Conservation (phyloP, 2,329 filamentous ascomycete genomes). For the Periconia macrospinosa region DNA sequence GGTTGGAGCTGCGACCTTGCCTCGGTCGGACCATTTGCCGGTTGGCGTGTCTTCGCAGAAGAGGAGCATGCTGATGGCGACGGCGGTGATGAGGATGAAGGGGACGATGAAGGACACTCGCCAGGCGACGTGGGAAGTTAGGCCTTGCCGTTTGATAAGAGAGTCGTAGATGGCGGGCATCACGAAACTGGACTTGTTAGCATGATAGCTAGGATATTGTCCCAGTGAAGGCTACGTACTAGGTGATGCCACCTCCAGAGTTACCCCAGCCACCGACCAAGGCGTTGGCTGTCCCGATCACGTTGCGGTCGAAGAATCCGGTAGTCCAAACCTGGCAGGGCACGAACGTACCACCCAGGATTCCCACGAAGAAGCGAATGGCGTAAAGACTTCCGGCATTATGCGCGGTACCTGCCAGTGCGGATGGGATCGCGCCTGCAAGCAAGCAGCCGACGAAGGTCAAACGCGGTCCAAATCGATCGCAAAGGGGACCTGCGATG, state of each 20-base stretch:
- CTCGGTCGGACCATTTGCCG: constrained; percentile 77
- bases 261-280: constrained; percentile 85
- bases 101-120: constrained; percentile 83
- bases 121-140: constrained; percentile 74
- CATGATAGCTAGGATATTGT: neutral
- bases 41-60: constrained; percentile 81
- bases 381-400: constrained; percentile 68
- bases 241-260: constrained; percentile 85
- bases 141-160: constrained; percentile 60
- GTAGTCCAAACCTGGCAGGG: constrained; percentile 93
- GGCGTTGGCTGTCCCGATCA: constrained; percentile 86
- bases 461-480: constrained; percentile 76
- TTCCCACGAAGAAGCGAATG: constrained; percentile 78
- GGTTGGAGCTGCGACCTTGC: constrained; percentile 59
- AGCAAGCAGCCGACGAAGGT: constrained; percentile 81
- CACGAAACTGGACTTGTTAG: constrained; percentile 60
- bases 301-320: constrained; percentile 89
- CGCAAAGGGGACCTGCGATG: constrained; percentile 80
- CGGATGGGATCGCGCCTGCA: constrained; percentile 76
- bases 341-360: constrained; percentile 77
- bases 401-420: constrained; percentile 75
- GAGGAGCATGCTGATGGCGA: constrained; percentile 69
- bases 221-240: constrained; percentile 43
- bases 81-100: constrained; percentile 70
- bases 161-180: constrained; percentile 91